Percentiles rank a stretch among this genome's conserved stretches.
Conservation (phyloP, 257 asterid species). For the Gentiana macrophylla region DNA sequence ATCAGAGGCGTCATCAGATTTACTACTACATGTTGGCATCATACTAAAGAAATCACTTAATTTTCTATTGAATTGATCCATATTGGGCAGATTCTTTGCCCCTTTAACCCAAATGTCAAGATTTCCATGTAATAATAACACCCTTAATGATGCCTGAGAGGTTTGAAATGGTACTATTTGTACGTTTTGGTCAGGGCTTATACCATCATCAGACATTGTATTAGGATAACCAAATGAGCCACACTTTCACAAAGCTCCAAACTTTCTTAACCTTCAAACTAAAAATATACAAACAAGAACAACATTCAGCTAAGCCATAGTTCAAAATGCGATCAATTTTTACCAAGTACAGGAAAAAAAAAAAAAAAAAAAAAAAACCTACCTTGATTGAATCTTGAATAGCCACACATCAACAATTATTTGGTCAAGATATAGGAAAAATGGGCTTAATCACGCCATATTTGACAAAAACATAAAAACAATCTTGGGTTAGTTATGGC, state of each 20-base stretch:
- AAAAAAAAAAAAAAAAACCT: too few relatives aligned
- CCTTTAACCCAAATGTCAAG: constrained; percentile 69
- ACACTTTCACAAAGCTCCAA: constrained; percentile 7
- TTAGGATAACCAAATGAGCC: constrained; percentile 40
- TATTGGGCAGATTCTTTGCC: constrained; percentile 71
- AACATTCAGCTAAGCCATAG: too few relatives aligned
- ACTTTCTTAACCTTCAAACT: too few relatives aligned
- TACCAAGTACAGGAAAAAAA: too few relatives aligned
- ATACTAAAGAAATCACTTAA: constrained; percentile 41
- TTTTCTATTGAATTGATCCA: constrained; percentile 57
- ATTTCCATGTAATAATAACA: constrained; percentile 67
- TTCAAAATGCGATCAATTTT: too few relatives aligned
- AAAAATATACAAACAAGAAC: too few relatives aligned
- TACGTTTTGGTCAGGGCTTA: constrained; percentile 46
- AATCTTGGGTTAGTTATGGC: too few relatives aligned
- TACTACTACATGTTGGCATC: constrained; percentile 16
- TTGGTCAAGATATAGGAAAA: too few relatives aligned
- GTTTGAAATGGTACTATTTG: constrained; percentile 67
- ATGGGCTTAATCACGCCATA: too few relatives aligned
- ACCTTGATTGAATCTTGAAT: too few relatives aligned
- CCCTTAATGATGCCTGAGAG: constrained; percentile 32
- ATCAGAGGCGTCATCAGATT: constrained; percentile 27
- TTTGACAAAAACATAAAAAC: too few relatives aligned
- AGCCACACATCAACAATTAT: too few relatives aligned
- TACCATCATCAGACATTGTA: constrained; percentile 33